Evolutionary conservation across 1,284 basidiomycete genomes (phyloP).

Genomic region (Apiotrichum porosum): DNA sequence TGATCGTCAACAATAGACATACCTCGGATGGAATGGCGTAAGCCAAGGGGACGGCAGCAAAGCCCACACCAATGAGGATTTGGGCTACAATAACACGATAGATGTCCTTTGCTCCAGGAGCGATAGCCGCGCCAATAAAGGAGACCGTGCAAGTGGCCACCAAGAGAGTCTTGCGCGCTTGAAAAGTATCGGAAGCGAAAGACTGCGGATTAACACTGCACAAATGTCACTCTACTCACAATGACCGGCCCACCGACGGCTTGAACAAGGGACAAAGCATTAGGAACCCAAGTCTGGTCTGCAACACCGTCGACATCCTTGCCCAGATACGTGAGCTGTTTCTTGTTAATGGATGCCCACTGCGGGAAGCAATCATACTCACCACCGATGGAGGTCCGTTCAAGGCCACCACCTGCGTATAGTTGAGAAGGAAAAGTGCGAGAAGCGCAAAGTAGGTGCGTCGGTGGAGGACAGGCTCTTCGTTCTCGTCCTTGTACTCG

Average conservation of each 20-base stretch:
- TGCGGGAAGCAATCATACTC: neutral
- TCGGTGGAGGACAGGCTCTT: neutral
- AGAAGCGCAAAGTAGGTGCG: neutral
- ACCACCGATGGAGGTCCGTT: neutral
- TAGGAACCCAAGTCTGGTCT: constrained; percentile 8
- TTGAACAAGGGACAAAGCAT: constrained; percentile 7
- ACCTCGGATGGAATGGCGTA: constrained; percentile 14
- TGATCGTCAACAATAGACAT: too few species aligned
- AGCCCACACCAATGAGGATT: constrained; percentile 11
- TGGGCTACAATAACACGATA: constrained; percentile 12
- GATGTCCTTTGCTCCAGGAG: constrained; percentile 6
- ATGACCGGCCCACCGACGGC: constrained; percentile 6
- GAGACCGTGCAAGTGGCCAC: constrained; percentile 4
- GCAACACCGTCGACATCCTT: neutral
- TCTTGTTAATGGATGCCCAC: neutral
- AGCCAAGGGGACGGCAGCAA: constrained; percentile 7
- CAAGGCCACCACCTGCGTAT: neutral
- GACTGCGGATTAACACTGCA: neutral
- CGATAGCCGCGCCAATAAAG: constrained; percentile 13
- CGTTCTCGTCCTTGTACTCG: neutral
- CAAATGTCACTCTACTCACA: neutral
- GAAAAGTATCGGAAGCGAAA: constrained; percentile 13
- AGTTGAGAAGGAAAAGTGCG: neutral
- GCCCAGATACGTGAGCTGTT: constrained; percentile 11
- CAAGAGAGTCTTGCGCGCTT: constrained; percentile 7